Evolutionary conservation across 148 eudicot genomes (phyloP), one percentile per base, ranked within the genome.

Genomic region (Mesembryanthemum crystallinum): DNA sequence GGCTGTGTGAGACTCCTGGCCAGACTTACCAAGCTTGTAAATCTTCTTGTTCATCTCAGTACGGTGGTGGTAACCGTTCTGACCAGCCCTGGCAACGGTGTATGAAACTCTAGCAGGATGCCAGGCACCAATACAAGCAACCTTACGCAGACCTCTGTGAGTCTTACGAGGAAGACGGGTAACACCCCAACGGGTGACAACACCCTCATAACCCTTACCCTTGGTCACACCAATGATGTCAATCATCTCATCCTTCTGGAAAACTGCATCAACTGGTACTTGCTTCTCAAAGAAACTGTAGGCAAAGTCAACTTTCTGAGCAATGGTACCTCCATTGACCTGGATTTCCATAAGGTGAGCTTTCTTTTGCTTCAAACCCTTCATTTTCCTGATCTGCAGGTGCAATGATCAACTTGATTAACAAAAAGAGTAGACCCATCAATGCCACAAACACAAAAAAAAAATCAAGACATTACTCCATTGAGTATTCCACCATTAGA

Each of bases 181-280:
- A 14, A 89, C 92, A 49, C 92, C 92, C 92, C 90, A 89, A 83
- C 92, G 90, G 61, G 92, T 89, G n/a, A 89, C 92, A 57, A 89
- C 92, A 77, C 90, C 92, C 78, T 89, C 90, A 64, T 87, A 89
- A 58, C 90, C 93, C 77, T 85, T 87, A 81, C 93, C 90, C 85
- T 89, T 89, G 42, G 93, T 89, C 11, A 89, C 93, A 79, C 93
- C 93, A 70, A 89, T 89, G 21, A 89, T 87, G 78, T 89, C 93
- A 84, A 87, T 80, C 90, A 84, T 86, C 82, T 89, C 96, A 76
- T 91, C 96, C 73, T 91, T 91, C 82, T 87, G 91, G 88, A 91
- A 89, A 23, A 91, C 89, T 64, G 92, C 88, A 80, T 91, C 92
- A 47, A 89, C 64, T 8, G 92, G 96, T 13, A 91, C 67, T 75